Conservation (phyloP, 495 filamentous ascomycete species). For the Trichoderma asperelloides region DNA sequence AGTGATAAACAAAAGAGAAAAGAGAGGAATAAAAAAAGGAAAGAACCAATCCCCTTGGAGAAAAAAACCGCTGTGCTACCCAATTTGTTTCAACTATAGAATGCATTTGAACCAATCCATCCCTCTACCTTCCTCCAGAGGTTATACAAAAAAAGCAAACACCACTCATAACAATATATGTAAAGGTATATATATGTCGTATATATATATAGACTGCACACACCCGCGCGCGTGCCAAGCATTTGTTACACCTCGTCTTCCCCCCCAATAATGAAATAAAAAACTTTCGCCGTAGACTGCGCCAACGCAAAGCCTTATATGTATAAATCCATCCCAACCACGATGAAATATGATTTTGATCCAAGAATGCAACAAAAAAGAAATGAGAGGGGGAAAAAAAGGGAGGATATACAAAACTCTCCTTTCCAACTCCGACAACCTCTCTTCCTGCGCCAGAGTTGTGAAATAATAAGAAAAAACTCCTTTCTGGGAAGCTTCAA, state of each 20-base stretch:
- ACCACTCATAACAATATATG: conserved; percentile 1
- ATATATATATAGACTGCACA: background rate
- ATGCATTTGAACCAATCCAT: background rate
- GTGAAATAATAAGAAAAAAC: background rate
- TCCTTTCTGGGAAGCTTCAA: background rate
- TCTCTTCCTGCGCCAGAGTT: background rate
- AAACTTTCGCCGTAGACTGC: conserved; percentile 3
- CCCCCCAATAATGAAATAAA: background rate
- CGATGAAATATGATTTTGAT: background rate
- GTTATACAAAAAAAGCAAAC: background rate
- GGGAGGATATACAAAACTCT: background rate
- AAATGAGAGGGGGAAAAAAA: background rate
- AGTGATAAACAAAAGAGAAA: background rate
- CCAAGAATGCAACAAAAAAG: background rate
- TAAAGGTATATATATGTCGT: background rate
- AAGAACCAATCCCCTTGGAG: background rate
- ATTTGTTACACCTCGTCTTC: background rate
- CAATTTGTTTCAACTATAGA: background rate
- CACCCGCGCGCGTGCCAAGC: background rate
- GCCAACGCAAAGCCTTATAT: background rate
- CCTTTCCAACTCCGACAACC: background rate
- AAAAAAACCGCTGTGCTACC: background rate
- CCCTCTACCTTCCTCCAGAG: background rate
- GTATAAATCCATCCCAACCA: background rate
- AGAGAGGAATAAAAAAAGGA: background rate